Evolutionary conservation across 176 grass and related monocot species (phyloP), one percentile per base, ranked within the genome.

Genomic region (Eragrostis curvula): DNA sequence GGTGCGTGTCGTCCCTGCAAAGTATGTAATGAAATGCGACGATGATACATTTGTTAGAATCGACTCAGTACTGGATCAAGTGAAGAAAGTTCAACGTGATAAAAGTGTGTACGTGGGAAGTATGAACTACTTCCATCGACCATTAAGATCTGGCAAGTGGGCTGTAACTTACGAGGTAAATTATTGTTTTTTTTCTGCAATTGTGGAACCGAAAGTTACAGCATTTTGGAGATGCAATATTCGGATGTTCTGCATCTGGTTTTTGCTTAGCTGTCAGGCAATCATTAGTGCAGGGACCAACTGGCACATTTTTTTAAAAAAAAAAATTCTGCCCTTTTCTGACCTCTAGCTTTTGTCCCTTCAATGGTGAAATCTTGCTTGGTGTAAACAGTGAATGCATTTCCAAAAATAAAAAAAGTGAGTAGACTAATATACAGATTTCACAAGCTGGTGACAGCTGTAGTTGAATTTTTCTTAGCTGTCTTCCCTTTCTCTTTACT

Each of bases 101-200:
- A 93, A 30, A 81, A 95, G 96, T 43, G 71, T 95, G 18, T 98
- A 98, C 46, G 56, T 98, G 10, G 96, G 96, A 81, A 98, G 94
- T 76, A 95, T 98, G 68, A 98, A 98, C 86, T 98, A 98, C 80
- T 95, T 88, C 75, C 96, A 98, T 74, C 87, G 84, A 61, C 96
- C 96, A 48, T 58, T 98, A 65, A 89, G 96, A 83, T 79, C 84
- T 76, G 96, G 96, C 74, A 98, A 98, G 79, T 98, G 96, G 96
- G 92, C 96, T 24, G 96, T 98, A 43, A 98, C 96, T 68, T 98
- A 95, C 79, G 92, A 95, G 92, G 96, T 98, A 95, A 83, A 73
- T 57, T 69, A 51, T 36, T 64, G 25, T 64, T 72, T 85, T 72
- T 85, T 70, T 9, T 72, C 16, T 58, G 44, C 79, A 45, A 73